Base-by-base conservation (phyloP, 345 rosid genomes). In the Euphorbia tirucalli region DNA sequence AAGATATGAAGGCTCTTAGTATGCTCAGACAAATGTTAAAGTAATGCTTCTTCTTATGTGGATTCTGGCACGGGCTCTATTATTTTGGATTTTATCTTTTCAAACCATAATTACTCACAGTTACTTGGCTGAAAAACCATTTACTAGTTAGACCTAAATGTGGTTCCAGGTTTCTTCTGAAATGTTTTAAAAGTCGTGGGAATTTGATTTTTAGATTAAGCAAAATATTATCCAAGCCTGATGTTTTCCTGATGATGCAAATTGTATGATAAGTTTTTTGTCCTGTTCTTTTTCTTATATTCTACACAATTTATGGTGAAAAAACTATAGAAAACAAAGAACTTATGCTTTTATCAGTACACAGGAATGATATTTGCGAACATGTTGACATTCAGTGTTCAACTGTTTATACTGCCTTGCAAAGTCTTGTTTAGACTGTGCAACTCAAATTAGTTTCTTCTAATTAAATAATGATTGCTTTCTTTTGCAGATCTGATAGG, bases 11-110 rank as follows among this genome's bases (percentile, higher is more conserved):
- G 43, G 90, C 96, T 24, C 62, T 93, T 21, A 46, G 30, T 64
- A 78, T 83, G 77, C 77, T 93, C 67, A 87, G 97, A 77, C 30
- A 75, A 61, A 85, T 93, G 87, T 84, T 89, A 25, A 77, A 77
- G 97, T 84, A 81, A 76, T 35, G 35, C 43, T 35, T 31, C 3
- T 41, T 64, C 16, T 57, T 9, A 19, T 80, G 11, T 46, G 25
- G 49, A 1, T 32, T 59, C 27, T 54, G 21, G 3, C 25, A 24
- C 32, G 14, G 15, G 7, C 7, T 44, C 15, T 44, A 13, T 44
- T 44, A 44, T 9, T n/a, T 5, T 69, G 14, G 10, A 11, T n/a
- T n/a, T 46, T 0, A 15, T 39, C 7, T 16, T 41, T 27, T 41
- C 19, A 3, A 48, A 19, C 14, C n/a, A 46, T 7, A 46, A 46